phyloP scores from a whole-genome alignment of 257 asterid genomes.

The Plectranthus barbatus region DNA sequence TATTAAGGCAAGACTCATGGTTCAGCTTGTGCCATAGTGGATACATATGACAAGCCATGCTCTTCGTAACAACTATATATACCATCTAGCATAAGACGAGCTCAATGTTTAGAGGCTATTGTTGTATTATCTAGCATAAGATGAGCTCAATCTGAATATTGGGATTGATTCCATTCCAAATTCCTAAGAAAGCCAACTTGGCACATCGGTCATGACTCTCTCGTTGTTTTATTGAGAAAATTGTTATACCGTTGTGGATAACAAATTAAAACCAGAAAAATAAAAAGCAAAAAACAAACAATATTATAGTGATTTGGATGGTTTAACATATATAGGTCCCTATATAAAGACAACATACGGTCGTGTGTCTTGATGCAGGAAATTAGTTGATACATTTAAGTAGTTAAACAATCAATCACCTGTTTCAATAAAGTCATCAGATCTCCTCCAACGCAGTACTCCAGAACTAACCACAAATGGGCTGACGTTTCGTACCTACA shows the following conservation, averaged over 20 bases:
- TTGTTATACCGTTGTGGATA: neutral
- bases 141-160: neutral
- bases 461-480: conserved; percentile 95
- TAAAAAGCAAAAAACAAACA: no score
- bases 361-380: no score
- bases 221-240: neutral
- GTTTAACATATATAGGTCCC: no score
- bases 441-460: conserved; percentile 99
- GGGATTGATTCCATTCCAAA: neutral
- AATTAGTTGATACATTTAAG: neutral
- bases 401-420: conserved; percentile 41
- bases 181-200: neutral
- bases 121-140: neutral
- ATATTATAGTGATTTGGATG: neutral
- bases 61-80: neutral
- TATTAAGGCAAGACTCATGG: neutral
- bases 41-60: neutral
- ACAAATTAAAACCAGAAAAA: neutral
- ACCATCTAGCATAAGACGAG: no score
- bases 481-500: conserved; percentile 97
- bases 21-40: conserved; percentile 10
- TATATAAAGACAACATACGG: no score
- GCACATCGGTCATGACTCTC: neutral
- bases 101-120: neutral
- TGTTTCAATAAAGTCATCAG: conserved; percentile 84